These are phyloP conservation scores for Pugionium dolabratum DNA, from an alignment of 345 rosid genomes.

Conservation along the genomic window DNA sequence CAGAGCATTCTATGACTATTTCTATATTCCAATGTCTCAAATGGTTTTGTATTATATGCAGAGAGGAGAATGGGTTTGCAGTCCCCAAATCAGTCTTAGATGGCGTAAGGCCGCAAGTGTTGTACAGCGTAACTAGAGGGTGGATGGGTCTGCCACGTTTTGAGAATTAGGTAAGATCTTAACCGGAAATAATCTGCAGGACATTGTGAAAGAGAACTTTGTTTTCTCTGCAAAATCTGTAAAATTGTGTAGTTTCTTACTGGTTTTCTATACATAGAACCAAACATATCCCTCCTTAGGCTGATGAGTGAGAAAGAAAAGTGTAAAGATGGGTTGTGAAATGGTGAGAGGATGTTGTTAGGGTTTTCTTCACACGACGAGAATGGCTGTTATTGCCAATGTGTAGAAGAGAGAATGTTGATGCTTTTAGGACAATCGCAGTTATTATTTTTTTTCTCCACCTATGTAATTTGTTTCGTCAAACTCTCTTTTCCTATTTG, in stretches of 20 bases:
- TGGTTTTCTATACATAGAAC: constrained; percentile 52
- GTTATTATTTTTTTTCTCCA: background rate
- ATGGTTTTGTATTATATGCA: background rate
- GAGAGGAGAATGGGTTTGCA: constrained; percentile 39
- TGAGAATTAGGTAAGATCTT: constrained; percentile 45
- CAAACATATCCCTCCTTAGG: constrained; percentile 37
- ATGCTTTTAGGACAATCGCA: constrained; percentile 42
- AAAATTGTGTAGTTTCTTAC: constrained; percentile 67
- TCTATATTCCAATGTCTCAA: too few species aligned
- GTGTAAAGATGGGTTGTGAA: constrained; percentile 53
- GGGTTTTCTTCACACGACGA: constrained; percentile 45
- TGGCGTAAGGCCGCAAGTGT: constrained; percentile 25
- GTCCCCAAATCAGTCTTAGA: constrained; percentile 18
- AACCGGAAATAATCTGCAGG: constrained; percentile 47
- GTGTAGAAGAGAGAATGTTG: constrained; percentile 54
- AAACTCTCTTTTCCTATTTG: background rate
- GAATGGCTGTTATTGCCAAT: constrained; percentile 41
- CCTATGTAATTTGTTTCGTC: constrained; percentile 46
- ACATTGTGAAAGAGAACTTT: constrained; percentile 35
- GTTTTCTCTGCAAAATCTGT: constrained; percentile 50
- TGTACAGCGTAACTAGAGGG: constrained; percentile 41
- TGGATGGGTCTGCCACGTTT: constrained; percentile 46
- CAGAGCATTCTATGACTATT: too few species aligned
- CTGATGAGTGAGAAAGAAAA: constrained; percentile 44
- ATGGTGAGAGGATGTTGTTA: constrained; percentile 42